Evolutionary conservation across 169 alveolate species (phyloP).

Genomic region (Hammondia hammondi): DNA sequence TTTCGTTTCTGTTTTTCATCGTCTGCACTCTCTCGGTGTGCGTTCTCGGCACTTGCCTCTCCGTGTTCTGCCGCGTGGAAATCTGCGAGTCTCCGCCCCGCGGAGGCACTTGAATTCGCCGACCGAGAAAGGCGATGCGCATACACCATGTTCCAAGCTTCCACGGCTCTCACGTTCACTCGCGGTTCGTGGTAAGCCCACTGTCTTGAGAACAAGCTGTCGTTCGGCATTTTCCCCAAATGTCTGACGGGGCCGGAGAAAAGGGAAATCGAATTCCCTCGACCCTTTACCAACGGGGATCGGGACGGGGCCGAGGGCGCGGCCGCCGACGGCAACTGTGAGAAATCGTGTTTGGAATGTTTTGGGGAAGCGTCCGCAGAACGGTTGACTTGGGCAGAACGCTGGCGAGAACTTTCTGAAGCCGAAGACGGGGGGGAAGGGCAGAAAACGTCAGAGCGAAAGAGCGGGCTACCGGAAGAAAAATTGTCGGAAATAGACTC

Average conservation of each 20-base stretch:
- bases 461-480: background rate
- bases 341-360: background rate
- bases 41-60: background rate
- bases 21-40: background rate
- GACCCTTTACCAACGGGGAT: background rate
- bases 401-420: background rate
- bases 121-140: conserved; percentile 28
- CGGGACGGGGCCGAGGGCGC: background rate
- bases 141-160: conserved; percentile 54
- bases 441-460: background rate
- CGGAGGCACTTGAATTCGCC: background rate
- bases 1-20: background rate
- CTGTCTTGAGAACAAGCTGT: conserved; percentile 35
- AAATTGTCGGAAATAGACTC: background rate
- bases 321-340: background rate
- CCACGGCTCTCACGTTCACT: background rate
- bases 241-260: background rate
- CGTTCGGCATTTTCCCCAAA: conserved; percentile 31
- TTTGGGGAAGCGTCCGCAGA: background rate
- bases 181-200: conserved; percentile 42
- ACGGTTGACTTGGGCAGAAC: background rate
- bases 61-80: background rate
- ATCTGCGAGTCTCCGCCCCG: background rate
- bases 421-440: background rate
- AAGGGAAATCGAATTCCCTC: background rate